Conservation (phyloP, 2,329 filamentous ascomycete genomes). For the Epichloe elymi region DNA sequence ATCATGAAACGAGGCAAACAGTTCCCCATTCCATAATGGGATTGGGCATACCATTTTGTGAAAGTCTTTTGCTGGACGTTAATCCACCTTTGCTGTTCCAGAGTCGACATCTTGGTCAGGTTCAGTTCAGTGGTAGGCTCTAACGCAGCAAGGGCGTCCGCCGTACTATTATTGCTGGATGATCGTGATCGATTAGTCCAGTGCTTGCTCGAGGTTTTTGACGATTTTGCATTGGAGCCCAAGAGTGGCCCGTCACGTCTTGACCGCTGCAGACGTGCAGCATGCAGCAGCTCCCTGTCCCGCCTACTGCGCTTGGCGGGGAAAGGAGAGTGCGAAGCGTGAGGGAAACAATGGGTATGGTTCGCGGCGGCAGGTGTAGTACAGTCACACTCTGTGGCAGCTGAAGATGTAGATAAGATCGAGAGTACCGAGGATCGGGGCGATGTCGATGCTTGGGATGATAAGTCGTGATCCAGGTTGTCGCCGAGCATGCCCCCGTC, state of each 20-base stretch:
- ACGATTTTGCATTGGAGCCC: constrained; percentile 7
- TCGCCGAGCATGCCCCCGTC: constrained; percentile 12
- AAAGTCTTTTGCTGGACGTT: constrained; percentile 97
- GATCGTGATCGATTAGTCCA: constrained; percentile 23
- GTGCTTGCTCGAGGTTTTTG: constrained; percentile 6
- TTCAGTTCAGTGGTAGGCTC: constrained; percentile 37
- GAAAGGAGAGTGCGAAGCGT: not conserved
- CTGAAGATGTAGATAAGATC: not conserved
- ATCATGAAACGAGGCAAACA: not conserved
- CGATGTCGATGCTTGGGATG: constrained; percentile 12
- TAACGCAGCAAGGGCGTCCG: constrained; percentile 30
- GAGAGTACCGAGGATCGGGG: not conserved
- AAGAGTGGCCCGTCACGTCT: constrained; percentile 20
- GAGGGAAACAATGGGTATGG: constrained; percentile 11
- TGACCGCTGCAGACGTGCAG: constrained; percentile 33
- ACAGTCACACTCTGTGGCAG: not conserved
- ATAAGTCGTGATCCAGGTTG: constrained; percentile 12
- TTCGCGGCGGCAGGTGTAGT: constrained; percentile 8
- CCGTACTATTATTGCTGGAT: constrained; percentile 19
- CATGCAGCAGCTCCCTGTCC: constrained; percentile 37
- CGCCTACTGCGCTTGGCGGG: constrained; percentile 15
- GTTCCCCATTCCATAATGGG: not conserved
- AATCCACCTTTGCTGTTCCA: constrained; percentile 55
- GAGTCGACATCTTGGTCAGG: constrained; percentile 47
- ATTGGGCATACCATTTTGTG: constrained; percentile 61